phyloP scores from a whole-genome alignment of 768 basidiomycete genomes.

The Russula compacta region DNA sequence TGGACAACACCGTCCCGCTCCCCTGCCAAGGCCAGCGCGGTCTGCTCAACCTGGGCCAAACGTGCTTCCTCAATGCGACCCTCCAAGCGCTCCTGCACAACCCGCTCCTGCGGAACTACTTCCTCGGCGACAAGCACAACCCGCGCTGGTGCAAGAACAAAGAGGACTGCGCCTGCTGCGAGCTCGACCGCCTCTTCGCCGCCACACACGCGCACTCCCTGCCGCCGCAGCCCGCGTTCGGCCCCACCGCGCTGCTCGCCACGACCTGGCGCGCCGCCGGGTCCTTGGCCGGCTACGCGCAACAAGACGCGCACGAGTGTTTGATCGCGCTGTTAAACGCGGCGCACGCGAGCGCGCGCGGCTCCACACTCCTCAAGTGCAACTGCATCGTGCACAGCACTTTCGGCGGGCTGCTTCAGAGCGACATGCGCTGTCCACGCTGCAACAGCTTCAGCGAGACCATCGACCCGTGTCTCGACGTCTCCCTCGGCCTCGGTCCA shows the following conservation, averaged over 20 bases:
- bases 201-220: constrained; percentile 46
- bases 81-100: constrained; percentile 87
- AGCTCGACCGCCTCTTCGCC: constrained; percentile 81
- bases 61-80: constrained; percentile 89
- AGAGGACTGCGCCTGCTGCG: constrained; percentile 79
- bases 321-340: constrained; percentile 80
- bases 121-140: constrained; percentile 87
- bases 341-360: constrained; percentile 70
- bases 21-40: constrained; percentile 83
- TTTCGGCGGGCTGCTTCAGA: constrained; percentile 80
- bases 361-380: constrained; percentile 69
- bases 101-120: constrained; percentile 81
- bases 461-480: constrained; percentile 82
- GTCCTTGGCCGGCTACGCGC: constrained; percentile 84
- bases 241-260: constrained; percentile 74
- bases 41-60: constrained; percentile 81
- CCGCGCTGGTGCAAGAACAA: constrained; percentile 56
- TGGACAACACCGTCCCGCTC: constrained; percentile 43
- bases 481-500: constrained; percentile 73
- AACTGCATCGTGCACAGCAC: constrained; percentile 88
- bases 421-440: constrained; percentile 81
- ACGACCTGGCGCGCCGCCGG: constrained; percentile 74
- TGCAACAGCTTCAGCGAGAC: constrained; percentile 75
- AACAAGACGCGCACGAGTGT: constrained; percentile 91
- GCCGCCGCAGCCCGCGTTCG: constrained; percentile 43